Percentiles rank a stretch among this genome's conserved stretches.
These are phyloP conservation scores for Phylloporus rhodoxanthus DNA, from an alignment of 768 basidiomycete species.

Conservation along the genomic window DNA sequence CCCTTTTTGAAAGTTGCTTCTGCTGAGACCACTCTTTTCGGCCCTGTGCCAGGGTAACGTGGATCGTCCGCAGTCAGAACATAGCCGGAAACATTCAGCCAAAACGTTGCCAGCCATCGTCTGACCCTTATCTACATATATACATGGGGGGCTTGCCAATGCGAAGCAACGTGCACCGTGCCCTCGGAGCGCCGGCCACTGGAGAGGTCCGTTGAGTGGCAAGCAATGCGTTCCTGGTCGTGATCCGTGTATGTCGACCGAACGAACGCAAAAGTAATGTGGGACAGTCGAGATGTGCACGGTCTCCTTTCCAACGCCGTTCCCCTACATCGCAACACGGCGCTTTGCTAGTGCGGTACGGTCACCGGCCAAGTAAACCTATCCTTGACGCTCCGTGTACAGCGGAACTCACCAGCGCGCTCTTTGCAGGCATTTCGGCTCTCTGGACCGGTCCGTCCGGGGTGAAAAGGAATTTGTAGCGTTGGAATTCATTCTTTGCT, in stretches of 20 bases:
- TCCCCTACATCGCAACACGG: not conserved
- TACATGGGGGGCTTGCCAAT: not conserved
- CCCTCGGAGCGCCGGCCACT: not conserved
- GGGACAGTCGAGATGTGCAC: not conserved
- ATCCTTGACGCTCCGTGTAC: slow-evolving; percentile 3
- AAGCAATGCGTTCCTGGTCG: slow-evolving; percentile 1
- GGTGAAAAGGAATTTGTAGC: not conserved
- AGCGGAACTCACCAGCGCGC: not conserved
- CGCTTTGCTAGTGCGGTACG: not conserved
- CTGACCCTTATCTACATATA: not conserved
- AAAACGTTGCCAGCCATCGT: not conserved
- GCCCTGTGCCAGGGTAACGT: slow-evolving; percentile 2
- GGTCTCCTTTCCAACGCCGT: slow-evolving; percentile 4
- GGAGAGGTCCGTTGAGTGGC: not conserved
- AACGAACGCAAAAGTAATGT: not conserved
- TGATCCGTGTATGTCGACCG: slow-evolving; percentile 14
- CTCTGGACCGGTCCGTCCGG: not conserved
- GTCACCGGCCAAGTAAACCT: not conserved
- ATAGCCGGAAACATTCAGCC: not conserved
- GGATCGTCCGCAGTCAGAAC: not conserved
- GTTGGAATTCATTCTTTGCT: not conserved
- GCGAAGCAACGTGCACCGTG: not conserved
- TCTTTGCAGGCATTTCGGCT: not conserved
- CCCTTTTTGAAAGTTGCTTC: too few species aligned
- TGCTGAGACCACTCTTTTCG: not conserved